These are phyloP conservation scores for Metarhizium rileyi DNA, from an alignment of 2,329 filamentous ascomycete species.

Conservation along the genomic window DNA sequence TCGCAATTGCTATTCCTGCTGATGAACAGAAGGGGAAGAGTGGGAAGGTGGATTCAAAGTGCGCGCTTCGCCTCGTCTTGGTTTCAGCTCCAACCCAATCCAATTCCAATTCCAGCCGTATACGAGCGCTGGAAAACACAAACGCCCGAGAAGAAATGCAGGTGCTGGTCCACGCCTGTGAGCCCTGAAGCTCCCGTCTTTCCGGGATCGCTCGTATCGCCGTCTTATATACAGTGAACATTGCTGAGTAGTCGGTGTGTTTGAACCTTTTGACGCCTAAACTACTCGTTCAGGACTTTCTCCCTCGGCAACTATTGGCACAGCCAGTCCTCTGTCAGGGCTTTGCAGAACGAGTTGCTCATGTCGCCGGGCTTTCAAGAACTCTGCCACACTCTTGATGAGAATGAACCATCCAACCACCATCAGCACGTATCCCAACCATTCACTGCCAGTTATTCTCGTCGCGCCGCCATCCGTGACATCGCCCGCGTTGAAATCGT, in stretches of 20 bases:
- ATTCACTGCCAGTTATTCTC: slow-evolving; percentile 67
- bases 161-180: neutral
- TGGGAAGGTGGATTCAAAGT: too few species aligned
- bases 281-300: slow-evolving; percentile 72
- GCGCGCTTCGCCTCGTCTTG: neutral
- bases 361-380: slow-evolving; percentile 75
- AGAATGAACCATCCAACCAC: slow-evolving; percentile 97
- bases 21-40: neutral
- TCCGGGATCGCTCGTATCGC: neutral
- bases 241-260: neutral
- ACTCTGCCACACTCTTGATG: slow-evolving; percentile 88
- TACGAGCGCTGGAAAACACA: neutral
- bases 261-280: slow-evolving; percentile 25
- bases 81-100: neutral
- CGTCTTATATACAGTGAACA: neutral
- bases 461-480: slow-evolving; percentile 43
- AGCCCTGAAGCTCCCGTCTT: neutral
- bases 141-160: slow-evolving; percentile 1
- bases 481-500: slow-evolving; percentile 71
- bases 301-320: slow-evolving; percentile 79
- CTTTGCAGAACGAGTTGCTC: slow-evolving; percentile 90
- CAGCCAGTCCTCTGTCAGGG: slow-evolving; percentile 74
- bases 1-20: neutral
- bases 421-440: slow-evolving; percentile 89
- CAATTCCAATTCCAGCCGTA: neutral